These are phyloP conservation scores for Ustilago shanxiensis DNA, from an alignment of 1,284 basidiomycete species.

Conservation along the genomic window DNA sequence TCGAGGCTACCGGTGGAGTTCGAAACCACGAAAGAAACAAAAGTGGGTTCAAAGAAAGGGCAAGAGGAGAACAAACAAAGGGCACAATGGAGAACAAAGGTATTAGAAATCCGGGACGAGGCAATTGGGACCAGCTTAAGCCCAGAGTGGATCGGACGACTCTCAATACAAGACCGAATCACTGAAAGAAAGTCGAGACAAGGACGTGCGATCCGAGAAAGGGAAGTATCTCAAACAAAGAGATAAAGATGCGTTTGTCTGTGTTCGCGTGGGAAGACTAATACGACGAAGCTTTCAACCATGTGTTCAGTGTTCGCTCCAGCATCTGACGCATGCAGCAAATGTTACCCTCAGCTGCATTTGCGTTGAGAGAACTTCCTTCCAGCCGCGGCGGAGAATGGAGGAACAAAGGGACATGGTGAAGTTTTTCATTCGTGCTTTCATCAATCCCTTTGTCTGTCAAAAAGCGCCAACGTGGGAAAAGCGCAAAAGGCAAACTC, in stretches of 20 bases:
- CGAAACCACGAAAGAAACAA: no score
- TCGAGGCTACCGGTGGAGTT: neutral
- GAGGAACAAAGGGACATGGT: constrained; percentile 9
- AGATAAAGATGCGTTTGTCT: neutral
- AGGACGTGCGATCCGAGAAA: neutral
- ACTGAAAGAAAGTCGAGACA: neutral
- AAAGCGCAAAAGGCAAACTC: neutral
- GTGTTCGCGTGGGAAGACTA: constrained; percentile 6
- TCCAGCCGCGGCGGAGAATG: no score
- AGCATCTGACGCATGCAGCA: neutral
- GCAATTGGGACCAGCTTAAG: neutral
- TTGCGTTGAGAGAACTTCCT: neutral
- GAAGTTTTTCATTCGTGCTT: neutral
- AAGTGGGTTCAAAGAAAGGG: neutral
- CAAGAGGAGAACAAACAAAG: neutral
- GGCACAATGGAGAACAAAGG: neutral
- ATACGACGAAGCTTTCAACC: neutral
- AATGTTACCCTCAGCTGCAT: neutral
- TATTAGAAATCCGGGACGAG: neutral
- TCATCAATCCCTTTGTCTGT: constrained; percentile 15
- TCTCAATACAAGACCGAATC: no score
- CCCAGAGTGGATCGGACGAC: neutral
- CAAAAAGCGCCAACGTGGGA: constrained; percentile 20
- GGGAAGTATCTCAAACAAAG: constrained; percentile 3
- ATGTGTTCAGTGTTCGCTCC: neutral